Base-by-base conservation (phyloP, 345 rosid species). In the Melastoma malabathricum region DNA sequence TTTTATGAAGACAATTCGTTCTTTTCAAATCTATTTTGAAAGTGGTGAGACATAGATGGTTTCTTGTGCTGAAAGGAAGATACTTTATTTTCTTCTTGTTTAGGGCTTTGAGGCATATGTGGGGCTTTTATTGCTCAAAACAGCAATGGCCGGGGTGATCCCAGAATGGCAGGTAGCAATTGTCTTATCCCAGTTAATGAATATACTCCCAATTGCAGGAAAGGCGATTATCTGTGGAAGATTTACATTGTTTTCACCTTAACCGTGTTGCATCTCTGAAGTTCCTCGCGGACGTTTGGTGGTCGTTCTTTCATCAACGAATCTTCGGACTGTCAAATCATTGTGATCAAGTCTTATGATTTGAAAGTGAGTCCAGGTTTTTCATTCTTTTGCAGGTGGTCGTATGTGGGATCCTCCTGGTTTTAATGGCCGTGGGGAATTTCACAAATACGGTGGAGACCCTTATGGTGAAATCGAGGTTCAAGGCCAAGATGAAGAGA, bases 101-200 rank as follows among this genome's bases (percentile, higher is more conserved):
- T 64, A 93, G 99, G 97, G 86, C 43, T 93, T 88, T 52, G 94
- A 88, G 79, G 97, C 90, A 50, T 93, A 88, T 54, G 86, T 93
- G 44, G 99, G 99, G 58, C 55, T 93, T 27, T 79, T 68, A 69
- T 64, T 93, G 79, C 94, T 88, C 51, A 78, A 64, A 70, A 78
- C 94, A 49, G 86, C 88, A 64, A 62, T 81, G 56, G 78, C 63
- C 4, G 81, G 95, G 63, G 94, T 85, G 44, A 79, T 75, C 45
- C 55, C 77, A 12, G 97, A 88, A 62, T 93, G 99, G 99, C 97
- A 93, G 95, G 98, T 84, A 60, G n/a, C 6, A 1, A n/a, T 16
- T 23, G 14, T 41, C 6, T 12, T 13, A 18, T 22, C 31, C 31
- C 31, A 3, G 4, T 27, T 27, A 27, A 27, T 27, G 31, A 3